Conservation (phyloP, 768 basidiomycete genomes). For the Termitomyces bulborhizus region DNA sequence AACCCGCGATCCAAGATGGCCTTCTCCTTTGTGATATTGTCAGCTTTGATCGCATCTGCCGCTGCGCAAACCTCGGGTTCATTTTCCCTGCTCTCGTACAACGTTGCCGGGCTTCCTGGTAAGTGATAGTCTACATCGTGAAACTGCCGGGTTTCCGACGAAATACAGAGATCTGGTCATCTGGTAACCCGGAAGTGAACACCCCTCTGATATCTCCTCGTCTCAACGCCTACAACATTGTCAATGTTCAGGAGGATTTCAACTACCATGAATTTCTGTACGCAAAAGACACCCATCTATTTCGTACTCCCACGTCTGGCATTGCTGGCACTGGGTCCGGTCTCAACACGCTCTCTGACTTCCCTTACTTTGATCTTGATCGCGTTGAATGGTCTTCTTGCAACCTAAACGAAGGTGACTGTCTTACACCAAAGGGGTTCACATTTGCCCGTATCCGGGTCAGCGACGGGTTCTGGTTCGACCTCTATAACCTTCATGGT, state of each 20-base stretch:
- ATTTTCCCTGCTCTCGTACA: constrained; percentile 23
- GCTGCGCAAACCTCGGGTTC: constrained; percentile 19
- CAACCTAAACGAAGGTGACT: constrained; percentile 25
- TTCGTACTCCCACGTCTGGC: constrained; percentile 31
- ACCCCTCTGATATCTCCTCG: constrained; percentile 26
- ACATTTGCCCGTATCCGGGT: constrained; percentile 27
- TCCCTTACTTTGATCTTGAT: constrained; percentile 25
- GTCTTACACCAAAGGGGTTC: constrained; percentile 34
- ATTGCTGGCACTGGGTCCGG: constrained; percentile 28
- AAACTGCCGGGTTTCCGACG: neutral
- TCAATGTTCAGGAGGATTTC: constrained; percentile 32
- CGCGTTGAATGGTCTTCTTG: constrained; percentile 26
- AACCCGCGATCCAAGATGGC: neutral
- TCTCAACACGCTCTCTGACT: constrained; percentile 30
- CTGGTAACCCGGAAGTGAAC: constrained; percentile 21
- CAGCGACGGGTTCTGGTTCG: constrained; percentile 26
- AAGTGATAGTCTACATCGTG: neutral
- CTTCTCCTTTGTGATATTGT: neutral
- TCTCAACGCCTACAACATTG: constrained; percentile 24
- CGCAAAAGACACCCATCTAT: constrained; percentile 26
- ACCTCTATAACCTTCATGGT: constrained; percentile 32
- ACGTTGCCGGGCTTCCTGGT: constrained; percentile 30
- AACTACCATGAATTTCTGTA: constrained; percentile 32
- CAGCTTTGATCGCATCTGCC: neutral
- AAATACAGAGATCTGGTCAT: constrained; percentile 21